These are phyloP conservation scores for Eucalyptus sp. DNA, from an alignment of 345 rosid species.

Conservation along the genomic window DNA sequence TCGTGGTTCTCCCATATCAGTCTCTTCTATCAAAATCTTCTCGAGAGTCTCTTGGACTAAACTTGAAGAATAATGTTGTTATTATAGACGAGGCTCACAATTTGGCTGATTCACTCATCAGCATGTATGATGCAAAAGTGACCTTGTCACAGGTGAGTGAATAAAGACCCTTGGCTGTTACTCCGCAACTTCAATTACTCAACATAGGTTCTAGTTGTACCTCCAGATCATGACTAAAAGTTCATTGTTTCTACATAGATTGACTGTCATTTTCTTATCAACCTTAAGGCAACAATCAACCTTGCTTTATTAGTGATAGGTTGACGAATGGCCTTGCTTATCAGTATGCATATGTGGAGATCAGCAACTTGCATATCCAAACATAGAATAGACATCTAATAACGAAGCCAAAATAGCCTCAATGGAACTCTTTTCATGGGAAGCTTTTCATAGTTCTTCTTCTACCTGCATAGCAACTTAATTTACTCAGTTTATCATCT, in stretches of 20 bases:
- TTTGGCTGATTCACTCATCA: conserved; percentile 87
- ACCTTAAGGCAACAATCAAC: neutral
- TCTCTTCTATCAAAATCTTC: conserved; percentile 90
- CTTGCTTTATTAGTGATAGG: neutral
- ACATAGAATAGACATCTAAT: neutral
- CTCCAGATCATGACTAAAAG: neutral
- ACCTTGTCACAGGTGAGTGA: conserved; percentile 52
- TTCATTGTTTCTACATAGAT: neutral
- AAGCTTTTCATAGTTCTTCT: neutral
- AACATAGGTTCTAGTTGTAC: neutral
- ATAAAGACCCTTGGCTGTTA: neutral
- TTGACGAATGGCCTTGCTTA: neutral
- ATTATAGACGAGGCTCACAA: conserved; percentile 97
- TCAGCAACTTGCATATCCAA: neutral
- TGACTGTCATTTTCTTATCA: neutral
- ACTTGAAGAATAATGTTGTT: conserved; percentile 63
- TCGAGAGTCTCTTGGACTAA: conserved; percentile 83
- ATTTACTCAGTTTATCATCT: neutral
- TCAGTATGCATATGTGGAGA: neutral
- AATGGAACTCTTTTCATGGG: neutral
- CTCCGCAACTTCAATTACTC: neutral
- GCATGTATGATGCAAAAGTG: conserved; percentile 77
- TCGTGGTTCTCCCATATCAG: conserved; percentile 89
- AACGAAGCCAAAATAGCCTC: neutral
- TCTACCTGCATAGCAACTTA: neutral